Evolutionary conservation across 495 filamentous ascomycete species (phyloP).

Genomic region (Cercophora samala): DNA sequence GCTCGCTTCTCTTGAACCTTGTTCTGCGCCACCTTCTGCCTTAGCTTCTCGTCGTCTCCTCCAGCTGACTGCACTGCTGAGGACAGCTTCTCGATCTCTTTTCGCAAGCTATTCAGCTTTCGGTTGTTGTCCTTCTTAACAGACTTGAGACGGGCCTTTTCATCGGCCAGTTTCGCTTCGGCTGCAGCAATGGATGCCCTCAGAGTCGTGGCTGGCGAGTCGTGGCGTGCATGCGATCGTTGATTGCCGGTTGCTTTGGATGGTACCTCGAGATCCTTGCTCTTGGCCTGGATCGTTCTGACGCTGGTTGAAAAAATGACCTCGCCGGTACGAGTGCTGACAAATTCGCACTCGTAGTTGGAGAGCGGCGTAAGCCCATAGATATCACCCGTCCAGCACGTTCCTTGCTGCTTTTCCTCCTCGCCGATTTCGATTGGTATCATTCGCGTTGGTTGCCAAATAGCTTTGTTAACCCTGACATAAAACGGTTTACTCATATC

Average conservation of each 20-base stretch:
- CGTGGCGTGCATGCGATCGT: conserved; percentile 63
- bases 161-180: conserved; percentile 73
- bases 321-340: conserved; percentile 67
- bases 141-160: conserved; percentile 69
- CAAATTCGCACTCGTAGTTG: conserved; percentile 81
- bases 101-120: conserved; percentile 63
- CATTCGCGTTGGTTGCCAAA: conserved; percentile 82
- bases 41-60: conserved; percentile 76
- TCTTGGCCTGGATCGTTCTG: conserved; percentile 70
- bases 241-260: conserved; percentile 45
- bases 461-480: conserved; percentile 81
- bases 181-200: conserved; percentile 81
- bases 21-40: conserved; percentile 73
- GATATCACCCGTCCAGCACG: conserved; percentile 75
- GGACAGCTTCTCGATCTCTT: conserved; percentile 74
- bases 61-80: conserved; percentile 66
- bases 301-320: conserved; percentile 75
- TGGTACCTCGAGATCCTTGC: conserved; percentile 56
- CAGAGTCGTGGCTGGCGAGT: conserved; percentile 85
- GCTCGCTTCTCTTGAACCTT: conserved; percentile 76
- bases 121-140: conserved; percentile 76
- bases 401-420: conserved; percentile 42
- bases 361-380: conserved; percentile 83
- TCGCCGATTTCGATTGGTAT: conserved; percentile 55
- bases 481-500: conserved; percentile 75